These are phyloP conservation scores for Caryopteris hybrid DNA, from an alignment of 305 asterid species.

Conservation along the genomic window DNA sequence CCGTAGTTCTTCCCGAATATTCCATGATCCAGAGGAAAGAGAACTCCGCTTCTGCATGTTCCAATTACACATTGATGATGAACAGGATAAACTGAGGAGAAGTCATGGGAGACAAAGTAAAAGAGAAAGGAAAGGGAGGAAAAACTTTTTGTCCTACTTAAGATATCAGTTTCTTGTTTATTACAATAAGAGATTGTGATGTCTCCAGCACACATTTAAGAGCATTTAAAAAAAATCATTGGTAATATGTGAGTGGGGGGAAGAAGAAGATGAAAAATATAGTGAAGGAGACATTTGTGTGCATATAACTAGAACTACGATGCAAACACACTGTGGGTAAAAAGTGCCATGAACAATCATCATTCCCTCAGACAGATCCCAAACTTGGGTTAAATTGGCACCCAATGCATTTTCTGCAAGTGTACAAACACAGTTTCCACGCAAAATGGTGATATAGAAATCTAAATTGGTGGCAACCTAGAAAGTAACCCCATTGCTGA, in stretches of 20 bases:
- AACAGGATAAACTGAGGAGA: slow-evolving; percentile 9
- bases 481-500: slow-evolving; percentile 11
- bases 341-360: neutral
- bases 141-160: neutral
- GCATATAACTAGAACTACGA: neutral
- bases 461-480: slow-evolving; percentile 1
- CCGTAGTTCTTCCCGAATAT: slow-evolving; percentile 76
- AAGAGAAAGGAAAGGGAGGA: neutral
- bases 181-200: neutral
- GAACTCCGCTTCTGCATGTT: slow-evolving; percentile 53
- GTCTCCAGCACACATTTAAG: slow-evolving; percentile 9
- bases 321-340: neutral
- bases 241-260: neutral
- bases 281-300: neutral
- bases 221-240: slow-evolving; percentile 3
- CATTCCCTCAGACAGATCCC: slow-evolving; percentile 4
- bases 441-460: too few species aligned
- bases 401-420: slow-evolving; percentile 13
- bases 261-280: neutral
- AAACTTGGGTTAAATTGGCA: neutral
- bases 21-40: slow-evolving; percentile 80
- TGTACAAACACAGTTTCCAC: too few species aligned
- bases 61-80: slow-evolving; percentile 20
- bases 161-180: slow-evolving; percentile 8
- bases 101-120: slow-evolving; percentile 2